These are phyloP conservation scores for Tulasnella sp. DNA, from an alignment of 768 basidiomycete species.

Conservation along the genomic window DNA sequence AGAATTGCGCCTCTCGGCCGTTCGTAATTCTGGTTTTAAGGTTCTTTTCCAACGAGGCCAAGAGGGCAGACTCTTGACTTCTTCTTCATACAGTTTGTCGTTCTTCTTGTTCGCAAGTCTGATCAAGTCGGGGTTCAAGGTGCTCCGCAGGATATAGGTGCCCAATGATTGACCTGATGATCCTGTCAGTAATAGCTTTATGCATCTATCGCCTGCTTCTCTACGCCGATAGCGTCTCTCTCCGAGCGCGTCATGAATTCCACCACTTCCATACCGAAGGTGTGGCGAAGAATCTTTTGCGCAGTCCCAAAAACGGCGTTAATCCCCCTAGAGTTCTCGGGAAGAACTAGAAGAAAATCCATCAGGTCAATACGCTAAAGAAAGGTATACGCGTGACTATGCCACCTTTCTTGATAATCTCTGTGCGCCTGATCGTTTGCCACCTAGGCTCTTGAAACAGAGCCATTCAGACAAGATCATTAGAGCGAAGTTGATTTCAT, in stretches of 20 bases:
- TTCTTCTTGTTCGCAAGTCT: constrained; percentile 50
- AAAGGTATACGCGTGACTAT: background rate
- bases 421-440: constrained; percentile 59
- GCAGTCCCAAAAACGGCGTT: constrained; percentile 61
- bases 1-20: constrained; percentile 60
- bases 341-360: too few species aligned
- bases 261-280: constrained; percentile 78
- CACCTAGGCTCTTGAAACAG: constrained; percentile 73
- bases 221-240: constrained; percentile 40
- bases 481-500: constrained; percentile 62
- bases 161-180: too few species aligned
- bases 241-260: constrained; percentile 60
- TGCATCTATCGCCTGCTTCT: too few species aligned
- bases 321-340: too few species aligned
- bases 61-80: constrained; percentile 45
- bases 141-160: constrained; percentile 75
- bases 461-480: constrained; percentile 68
- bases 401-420: constrained; percentile 75
- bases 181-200: too few species aligned
- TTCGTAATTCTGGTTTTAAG: constrained; percentile 42
- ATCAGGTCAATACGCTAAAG: too few species aligned
- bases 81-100: constrained; percentile 38
- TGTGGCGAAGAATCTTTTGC: constrained; percentile 52
- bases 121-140: constrained; percentile 54
- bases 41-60: background rate